phyloP scores from a whole-genome alignment of 306 rosid genomes.

The Cucurbita maxima region DNA sequence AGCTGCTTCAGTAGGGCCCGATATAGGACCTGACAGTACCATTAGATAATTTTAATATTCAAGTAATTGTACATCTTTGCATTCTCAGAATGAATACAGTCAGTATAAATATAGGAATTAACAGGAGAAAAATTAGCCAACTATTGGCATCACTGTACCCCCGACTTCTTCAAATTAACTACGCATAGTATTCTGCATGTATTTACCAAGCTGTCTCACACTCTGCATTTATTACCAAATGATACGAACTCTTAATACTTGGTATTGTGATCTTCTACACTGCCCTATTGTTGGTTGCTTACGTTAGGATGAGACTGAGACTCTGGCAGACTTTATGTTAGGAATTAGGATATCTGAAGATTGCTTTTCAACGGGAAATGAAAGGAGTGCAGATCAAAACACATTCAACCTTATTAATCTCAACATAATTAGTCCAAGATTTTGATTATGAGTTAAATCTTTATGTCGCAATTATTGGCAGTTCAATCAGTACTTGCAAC shows the following conservation, averaged over 20 bases:
- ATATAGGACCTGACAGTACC: slow-evolving; percentile 62
- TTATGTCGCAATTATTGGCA: not conserved
- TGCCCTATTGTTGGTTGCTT: not conserved
- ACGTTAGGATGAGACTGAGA: not conserved
- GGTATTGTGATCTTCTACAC: not conserved
- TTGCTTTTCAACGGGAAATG: not conserved
- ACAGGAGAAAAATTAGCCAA: not conserved
- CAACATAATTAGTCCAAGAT: not conserved
- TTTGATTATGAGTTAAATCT: not conserved
- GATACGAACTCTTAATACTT: not conserved
- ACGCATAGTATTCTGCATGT: not conserved
- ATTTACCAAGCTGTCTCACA: not conserved
- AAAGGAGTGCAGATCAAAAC: not conserved
- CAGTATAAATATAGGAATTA: not conserved
- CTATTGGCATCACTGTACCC: not conserved
- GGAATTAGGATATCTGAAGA: not conserved
- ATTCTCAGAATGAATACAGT: not conserved
- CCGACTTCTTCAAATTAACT: not conserved
- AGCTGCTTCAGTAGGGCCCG: slow-evolving; percentile 77
- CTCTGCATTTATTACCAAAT: not conserved
- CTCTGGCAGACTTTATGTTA: not conserved
- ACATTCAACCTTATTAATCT: not conserved
- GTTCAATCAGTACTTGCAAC: not conserved
- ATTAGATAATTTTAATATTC: not conserved
- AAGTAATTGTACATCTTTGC: not conserved